Evolutionary conservation across 176 grass and related monocot genomes (phyloP), one percentile per base, ranked within the genome.

Genomic region (Phragmites australis): DNA sequence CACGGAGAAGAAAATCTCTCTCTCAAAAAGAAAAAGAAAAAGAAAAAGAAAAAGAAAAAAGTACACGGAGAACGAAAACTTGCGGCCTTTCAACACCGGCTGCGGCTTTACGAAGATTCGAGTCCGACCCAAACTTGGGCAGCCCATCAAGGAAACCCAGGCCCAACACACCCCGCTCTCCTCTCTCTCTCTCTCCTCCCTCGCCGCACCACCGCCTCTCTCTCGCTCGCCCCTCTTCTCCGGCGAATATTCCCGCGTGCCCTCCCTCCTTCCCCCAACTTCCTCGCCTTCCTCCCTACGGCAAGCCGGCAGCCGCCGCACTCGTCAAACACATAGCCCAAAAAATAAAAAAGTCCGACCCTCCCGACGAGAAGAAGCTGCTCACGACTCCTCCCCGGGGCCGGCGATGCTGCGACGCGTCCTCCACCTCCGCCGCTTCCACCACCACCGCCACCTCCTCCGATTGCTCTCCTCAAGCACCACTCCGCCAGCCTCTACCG

Each of bases 331-430:
- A 31, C 52, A 59, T 21, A 40, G 29, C 77, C 44, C 63, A 4
- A 16, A 45, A n/a, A 45, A 37, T 2, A 37, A 37, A 37, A 37
- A 13, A 53, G 8, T 45, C 0, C 17, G 60, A 16, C 14, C 31
- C 41, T 8, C 10, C 7, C 58, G 37, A 51, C 43, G 29, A 25
- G 55, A 49, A 48, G 23, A 57, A 47, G 51, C 19, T 31, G 16
- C 40, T 30, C 19, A 1, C 37, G 34, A 46, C 66, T 53, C 72
- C 44, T 53, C 70, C 29, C 70, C 23, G 43, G 13, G 34, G 42
- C 62, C 63, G 78, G 81, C 82, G 84, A 83, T 94, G 86, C 51
- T 87, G 65, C 86, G 82, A 26, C 83, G 74, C 76, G 58, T 2
- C 70, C 70, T 83, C 81, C 66, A 69, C 81, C 60, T 83, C 70